Conservation (phyloP, 176 grass and related monocot species). For the Musa schizocarpa region DNA sequence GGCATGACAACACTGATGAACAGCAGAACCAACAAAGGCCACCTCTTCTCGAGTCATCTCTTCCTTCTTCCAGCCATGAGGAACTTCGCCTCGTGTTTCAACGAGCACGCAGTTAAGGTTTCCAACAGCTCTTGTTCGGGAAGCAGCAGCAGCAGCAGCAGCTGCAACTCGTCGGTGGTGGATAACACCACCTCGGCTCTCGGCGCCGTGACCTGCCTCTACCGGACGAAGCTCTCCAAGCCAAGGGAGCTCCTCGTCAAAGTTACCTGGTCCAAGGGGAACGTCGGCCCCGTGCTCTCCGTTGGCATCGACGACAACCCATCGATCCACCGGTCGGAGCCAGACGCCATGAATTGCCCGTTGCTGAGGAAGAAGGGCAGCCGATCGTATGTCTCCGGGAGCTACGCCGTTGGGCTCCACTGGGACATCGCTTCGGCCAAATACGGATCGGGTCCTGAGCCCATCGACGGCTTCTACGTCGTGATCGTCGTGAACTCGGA, state of each 20-base stretch:
- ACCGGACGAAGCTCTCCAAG: slow-evolving; percentile 36
- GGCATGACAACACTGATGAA: neutral
- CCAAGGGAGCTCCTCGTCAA: slow-evolving; percentile 4
- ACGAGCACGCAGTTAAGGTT: slow-evolving; percentile 58
- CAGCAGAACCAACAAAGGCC: neutral
- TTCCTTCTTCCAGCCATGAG: slow-evolving; percentile 27
- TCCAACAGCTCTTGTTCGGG: slow-evolving; percentile 52
- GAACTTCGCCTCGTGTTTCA: slow-evolving; percentile 66
- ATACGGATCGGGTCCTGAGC: slow-evolving; percentile 22
- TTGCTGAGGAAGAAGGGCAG: slow-evolving; percentile 40
- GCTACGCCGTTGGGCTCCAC: slow-evolving; percentile 38
- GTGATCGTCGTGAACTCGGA: slow-evolving; percentile 7
- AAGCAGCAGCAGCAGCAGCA: slow-evolving; percentile 40
- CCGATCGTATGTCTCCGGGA: slow-evolving; percentile 43
- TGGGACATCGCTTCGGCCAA: slow-evolving; percentile 59
- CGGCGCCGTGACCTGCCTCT: slow-evolving; percentile 46
- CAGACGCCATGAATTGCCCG: neutral
- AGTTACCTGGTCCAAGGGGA: neutral
- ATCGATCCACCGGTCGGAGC: neutral
- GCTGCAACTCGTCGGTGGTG: neutral
- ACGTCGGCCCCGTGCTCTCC: neutral
- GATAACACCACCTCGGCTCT: neutral
- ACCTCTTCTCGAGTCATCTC: neutral
- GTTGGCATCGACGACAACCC: neutral
- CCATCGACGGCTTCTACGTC: slow-evolving; percentile 15